Evolutionary conservation across 2,329 filamentous ascomycete species (phyloP).

Genomic region (Penicillium sp.): DNA sequence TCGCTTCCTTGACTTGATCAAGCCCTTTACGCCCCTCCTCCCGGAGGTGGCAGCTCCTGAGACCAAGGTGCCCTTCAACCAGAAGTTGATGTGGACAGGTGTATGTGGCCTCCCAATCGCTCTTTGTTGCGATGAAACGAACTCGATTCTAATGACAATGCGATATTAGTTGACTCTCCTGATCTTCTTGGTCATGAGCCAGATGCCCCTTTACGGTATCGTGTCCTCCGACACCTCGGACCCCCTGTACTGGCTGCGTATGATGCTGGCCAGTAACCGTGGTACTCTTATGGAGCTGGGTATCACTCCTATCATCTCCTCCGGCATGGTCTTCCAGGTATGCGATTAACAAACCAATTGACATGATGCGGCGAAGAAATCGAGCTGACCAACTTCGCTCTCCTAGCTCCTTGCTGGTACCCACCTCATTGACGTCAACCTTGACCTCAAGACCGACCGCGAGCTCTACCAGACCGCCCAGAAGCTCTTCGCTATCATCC

Average conservation of each 20-base stretch:
- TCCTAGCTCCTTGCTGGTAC: constrained; percentile 86
- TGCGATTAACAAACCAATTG: constrained; percentile 9
- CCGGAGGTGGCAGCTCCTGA: constrained; percentile 98
- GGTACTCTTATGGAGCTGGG: constrained; percentile 95
- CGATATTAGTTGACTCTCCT: constrained; percentile 72
- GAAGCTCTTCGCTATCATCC: constrained; percentile 97
- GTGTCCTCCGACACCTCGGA: constrained; percentile 98
- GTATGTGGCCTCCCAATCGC: constrained; percentile 39
- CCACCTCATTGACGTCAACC: constrained; percentile 99
- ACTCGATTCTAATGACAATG: constrained; percentile 15
- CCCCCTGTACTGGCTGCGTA: constrained; percentile 98
- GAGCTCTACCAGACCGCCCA: constrained; percentile 99
- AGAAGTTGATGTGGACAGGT: constrained; percentile 94
- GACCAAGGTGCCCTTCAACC: constrained; percentile 98
- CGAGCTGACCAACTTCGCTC: constrained; percentile 14
- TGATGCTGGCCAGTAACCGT: constrained; percentile 99
- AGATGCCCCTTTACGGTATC: constrained; percentile 99
- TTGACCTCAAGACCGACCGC: constrained; percentile 99
- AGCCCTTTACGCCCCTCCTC: constrained; percentile 98
- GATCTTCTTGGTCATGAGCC: constrained; percentile 99
- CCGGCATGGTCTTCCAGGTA: constrained; percentile 98
- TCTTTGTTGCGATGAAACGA: constrained; percentile 8
- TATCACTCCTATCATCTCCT: constrained; percentile 98
- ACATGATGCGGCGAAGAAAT: background rate
- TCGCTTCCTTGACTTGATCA: constrained; percentile 99